Evolutionary conservation across 2,329 filamentous ascomycete genomes (phyloP).

Genomic region (Neonectria coccinea): DNA sequence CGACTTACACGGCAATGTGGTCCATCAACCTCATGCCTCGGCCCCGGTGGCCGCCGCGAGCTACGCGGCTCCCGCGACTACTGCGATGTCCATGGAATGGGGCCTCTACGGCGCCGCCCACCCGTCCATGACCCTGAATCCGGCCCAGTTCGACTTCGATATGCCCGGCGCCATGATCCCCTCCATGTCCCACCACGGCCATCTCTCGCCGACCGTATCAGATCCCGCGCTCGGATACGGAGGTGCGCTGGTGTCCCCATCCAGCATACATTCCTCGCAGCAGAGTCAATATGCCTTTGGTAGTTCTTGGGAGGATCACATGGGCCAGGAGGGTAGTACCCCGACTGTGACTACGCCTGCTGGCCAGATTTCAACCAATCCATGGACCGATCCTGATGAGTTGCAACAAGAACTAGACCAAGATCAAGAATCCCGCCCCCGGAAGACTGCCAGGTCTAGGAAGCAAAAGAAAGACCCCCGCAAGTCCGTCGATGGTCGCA

Average conservation of each 20-base stretch:
- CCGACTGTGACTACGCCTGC: constrained; percentile 43
- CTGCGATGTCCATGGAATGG: constrained; percentile 42
- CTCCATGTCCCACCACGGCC: constrained; percentile 35
- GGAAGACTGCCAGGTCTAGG: constrained; percentile 35
- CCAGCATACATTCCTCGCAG: constrained; percentile 39
- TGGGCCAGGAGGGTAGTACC: constrained; percentile 39
- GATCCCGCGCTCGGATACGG: constrained; percentile 38
- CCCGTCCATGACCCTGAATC: constrained; percentile 32
- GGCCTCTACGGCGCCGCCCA: constrained; percentile 37
- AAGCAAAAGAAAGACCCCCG: constrained; percentile 36
- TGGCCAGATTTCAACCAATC: constrained; percentile 37
- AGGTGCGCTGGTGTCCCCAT: constrained; percentile 40
- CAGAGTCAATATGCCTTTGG: constrained; percentile 34
- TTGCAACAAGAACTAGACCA: constrained; percentile 22
- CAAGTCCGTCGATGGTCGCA: constrained; percentile 32
- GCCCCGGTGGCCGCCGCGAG: constrained; percentile 27
- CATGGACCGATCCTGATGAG: constrained; percentile 43
- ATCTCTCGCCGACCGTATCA: constrained; percentile 33
- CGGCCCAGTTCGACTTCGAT: constrained; percentile 41
- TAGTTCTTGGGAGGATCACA: constrained; percentile 40
- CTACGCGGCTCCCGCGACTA: constrained; percentile 31
- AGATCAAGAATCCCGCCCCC: constrained; percentile 29
- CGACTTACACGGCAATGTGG: constrained; percentile 28
- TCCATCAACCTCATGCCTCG: constrained; percentile 32
- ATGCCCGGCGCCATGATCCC: constrained; percentile 37